phyloP scores from a whole-genome alignment of 345 rosid species.

The Arabidopsis suecica region DNA sequence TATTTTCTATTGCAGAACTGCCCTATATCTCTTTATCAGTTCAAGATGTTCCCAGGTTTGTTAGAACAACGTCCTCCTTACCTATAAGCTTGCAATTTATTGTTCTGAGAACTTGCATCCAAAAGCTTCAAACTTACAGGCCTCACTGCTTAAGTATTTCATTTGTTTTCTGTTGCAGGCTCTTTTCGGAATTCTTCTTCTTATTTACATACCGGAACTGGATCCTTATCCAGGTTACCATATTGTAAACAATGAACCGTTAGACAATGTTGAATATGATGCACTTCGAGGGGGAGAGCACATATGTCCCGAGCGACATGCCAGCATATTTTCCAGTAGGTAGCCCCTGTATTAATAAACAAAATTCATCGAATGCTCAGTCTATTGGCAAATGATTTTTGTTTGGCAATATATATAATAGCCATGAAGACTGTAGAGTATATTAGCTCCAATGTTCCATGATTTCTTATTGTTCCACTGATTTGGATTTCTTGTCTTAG shows the following conservation, averaged over 20 bases:
- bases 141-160: conserved; percentile 5
- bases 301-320: conserved; percentile 82
- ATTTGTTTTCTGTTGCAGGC: conserved; percentile 52
- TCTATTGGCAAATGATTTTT: neutral
- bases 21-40: conserved; percentile 64
- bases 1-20: conserved; percentile 55
- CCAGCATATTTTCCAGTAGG: conserved; percentile 80
- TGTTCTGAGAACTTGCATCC: conserved; percentile 6
- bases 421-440: neutral
- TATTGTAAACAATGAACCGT: conserved; percentile 51
- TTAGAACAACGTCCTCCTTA: conserved; percentile 5
- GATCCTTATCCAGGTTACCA: conserved; percentile 75
- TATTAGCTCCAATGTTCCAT: neutral
- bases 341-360: conserved; percentile 37
- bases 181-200: conserved; percentile 75
- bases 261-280: conserved; percentile 68
- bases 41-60: conserved; percentile 77
- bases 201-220: conserved; percentile 70
- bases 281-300: conserved; percentile 76
- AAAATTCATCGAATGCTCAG: neutral
- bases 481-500: conserved; percentile 49
- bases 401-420: conserved; percentile 2
- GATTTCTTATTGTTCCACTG: conserved; percentile 9
- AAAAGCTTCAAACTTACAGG: neutral
- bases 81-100: conserved; percentile 15